Evolutionary conservation across 129 eudicot species (phyloP).

Genomic region (Helichrysum umbraculigerum): DNA sequence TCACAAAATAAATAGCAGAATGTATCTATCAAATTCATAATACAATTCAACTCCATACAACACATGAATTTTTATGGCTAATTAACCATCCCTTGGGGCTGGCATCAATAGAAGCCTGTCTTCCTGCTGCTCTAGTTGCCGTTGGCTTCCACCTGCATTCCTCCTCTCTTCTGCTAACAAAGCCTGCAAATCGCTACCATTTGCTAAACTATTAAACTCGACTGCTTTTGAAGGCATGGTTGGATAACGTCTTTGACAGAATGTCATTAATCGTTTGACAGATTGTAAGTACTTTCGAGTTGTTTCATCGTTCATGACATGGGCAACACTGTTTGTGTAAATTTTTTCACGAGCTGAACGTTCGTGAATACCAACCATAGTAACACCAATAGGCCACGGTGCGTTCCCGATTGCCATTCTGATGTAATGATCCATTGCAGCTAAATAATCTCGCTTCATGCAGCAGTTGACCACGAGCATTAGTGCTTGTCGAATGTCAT

Average conservation of each 20-base stretch:
- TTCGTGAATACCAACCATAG: slow-evolving; percentile 99
- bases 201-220: slow-evolving; percentile 81
- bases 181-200: slow-evolving; percentile 80
- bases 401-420: slow-evolving; percentile 96
- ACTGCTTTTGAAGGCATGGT: slow-evolving; percentile 89
- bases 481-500: slow-evolving; percentile 78
- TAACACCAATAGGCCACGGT: slow-evolving; percentile 99
- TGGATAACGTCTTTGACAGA: slow-evolving; percentile 93
- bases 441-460: slow-evolving; percentile 76
- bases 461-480: slow-evolving; percentile 79
- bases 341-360: slow-evolving; percentile 99
- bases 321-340: slow-evolving; percentile 98
- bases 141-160: slow-evolving; percentile 25
- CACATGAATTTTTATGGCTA: slow-evolving; percentile 5
- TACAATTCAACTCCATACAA: slow-evolving; percentile 9
- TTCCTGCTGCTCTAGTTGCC: slow-evolving; percentile 35
- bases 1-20: not conserved
- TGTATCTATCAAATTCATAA: slow-evolving; percentile 7
- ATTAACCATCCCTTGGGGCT: slow-evolving; percentile 41
- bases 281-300: slow-evolving; percentile 95
- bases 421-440: slow-evolving; percentile 95
- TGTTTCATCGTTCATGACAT: slow-evolving; percentile 96
- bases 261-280: slow-evolving; percentile 86
- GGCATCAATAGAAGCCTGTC: slow-evolving; percentile 62
- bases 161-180: slow-evolving; percentile 51